Evolutionary conservation across 768 basidiomycete species (phyloP), one percentile per base, ranked within the genome.

Genomic region (Tubosaeta sp.): DNA sequence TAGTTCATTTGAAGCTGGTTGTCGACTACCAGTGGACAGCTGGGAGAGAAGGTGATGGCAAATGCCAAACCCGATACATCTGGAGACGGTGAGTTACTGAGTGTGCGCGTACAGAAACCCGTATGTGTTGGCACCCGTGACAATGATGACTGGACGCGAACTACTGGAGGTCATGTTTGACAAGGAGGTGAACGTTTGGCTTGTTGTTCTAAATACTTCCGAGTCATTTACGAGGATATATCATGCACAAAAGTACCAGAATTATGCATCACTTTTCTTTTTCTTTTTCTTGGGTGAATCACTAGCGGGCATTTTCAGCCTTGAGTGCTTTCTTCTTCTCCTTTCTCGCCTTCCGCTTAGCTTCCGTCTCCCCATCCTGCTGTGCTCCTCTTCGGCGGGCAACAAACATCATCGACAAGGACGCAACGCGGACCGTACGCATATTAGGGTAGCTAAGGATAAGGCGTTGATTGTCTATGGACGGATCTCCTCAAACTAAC

Each of bases 41-140:
- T 90, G 84, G 57, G 74, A 68, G 40, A 94, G 74, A 7, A 94
- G 76, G 42, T 91, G 84, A 54, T 85, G 81, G 70, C 89, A 91
- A 39, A 88, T 85, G 12, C 87, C 89, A 64, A 86, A 87, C 14
- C 91, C 91, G 16, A 94, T 76, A 49, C 91, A 90, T 34, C 90
- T 93, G 63, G 3, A 50, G 51, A 44, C 82, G 86, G 60, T 24
- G 54, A 55, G 56, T 21, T 39, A 14, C 14, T 42, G 51, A 50
- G 27, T 35, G 47, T 9, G 5, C 31, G 27, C 32, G 19, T 19
- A 49, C 13, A 41, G 29, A 25, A 39, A 36, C 18, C 57, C 76
- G 44, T 63, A 85, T 86, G 76, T 73, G 59, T 87, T 88, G 10
- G 85, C 86, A 34, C 86, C 86, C 18, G 86, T 88, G 9, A 87